Evolutionary conservation across 2,329 filamentous ascomycete species (phyloP).

Genomic region (Colletotrichum endophyticum): DNA sequence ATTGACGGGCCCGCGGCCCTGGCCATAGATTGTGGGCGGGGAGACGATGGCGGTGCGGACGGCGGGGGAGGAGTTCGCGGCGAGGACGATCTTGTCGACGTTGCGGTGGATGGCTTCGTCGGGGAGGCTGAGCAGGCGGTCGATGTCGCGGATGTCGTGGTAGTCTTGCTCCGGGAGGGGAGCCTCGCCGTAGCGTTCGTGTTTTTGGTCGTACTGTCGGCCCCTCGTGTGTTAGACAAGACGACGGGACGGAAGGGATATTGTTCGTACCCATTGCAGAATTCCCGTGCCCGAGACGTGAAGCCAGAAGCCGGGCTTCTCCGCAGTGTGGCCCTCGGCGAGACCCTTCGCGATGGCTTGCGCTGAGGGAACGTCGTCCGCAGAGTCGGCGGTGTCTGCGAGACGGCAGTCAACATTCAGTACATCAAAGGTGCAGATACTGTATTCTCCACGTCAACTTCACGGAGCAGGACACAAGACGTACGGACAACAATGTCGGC

Average conservation of each 20-base stretch:
- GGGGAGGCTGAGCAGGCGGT: constrained; percentile 59
- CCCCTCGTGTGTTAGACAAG: background rate
- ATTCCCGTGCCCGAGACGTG: constrained; percentile 57
- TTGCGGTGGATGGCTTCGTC: constrained; percentile 66
- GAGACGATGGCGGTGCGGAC: constrained; percentile 51
- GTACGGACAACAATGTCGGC: constrained; percentile 57
- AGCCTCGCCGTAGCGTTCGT: constrained; percentile 47
- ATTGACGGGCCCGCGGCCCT: constrained; percentile 53
- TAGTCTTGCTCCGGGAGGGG: constrained; percentile 53
- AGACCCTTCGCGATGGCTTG: constrained; percentile 52
- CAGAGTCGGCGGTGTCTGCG: constrained; percentile 53
- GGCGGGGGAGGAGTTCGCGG: constrained; percentile 34
- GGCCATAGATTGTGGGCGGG: constrained; percentile 58
- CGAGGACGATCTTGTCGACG: constrained; percentile 71
- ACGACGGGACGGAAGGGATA: no score
- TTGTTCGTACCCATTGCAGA: constrained; percentile 38
- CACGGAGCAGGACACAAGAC: constrained; percentile 23
- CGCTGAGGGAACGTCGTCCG: constrained; percentile 48
- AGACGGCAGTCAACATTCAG: background rate
- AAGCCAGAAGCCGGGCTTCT: constrained; percentile 54
- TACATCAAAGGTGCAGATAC: background rate
- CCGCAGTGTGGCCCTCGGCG: constrained; percentile 42
- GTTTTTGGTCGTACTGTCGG: constrained; percentile 39
- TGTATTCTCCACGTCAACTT: background rate
- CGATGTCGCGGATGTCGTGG: constrained; percentile 63